A percentile compares a stretch with the other conserved stretches of the same genome.
These are phyloP conservation scores for Harringtonia aguacate DNA, from an alignment of 2,329 filamentous ascomycete species.

Conservation along the genomic window DNA sequence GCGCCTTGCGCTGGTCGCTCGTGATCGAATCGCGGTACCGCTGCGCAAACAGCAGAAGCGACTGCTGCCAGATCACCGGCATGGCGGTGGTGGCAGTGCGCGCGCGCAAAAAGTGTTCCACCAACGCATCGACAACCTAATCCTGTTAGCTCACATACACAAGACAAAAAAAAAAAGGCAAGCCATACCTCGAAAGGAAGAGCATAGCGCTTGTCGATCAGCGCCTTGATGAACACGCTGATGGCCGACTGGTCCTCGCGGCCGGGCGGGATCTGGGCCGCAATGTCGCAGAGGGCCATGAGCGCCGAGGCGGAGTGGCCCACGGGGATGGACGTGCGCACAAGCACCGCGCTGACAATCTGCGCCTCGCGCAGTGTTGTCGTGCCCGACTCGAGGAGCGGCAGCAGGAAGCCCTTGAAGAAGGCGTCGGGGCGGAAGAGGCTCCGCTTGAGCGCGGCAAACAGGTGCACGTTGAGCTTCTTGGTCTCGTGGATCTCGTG, in stretches of 20 bases:
- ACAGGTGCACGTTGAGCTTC: constrained; percentile 91
- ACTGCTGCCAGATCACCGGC: constrained; percentile 95
- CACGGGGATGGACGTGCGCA: constrained; percentile 77
- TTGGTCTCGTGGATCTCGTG: constrained; percentile 90
- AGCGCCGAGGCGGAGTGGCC: constrained; percentile 87
- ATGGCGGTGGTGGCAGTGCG: constrained; percentile 27
- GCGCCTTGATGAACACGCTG: constrained; percentile 87
- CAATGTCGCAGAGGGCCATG: constrained; percentile 87
- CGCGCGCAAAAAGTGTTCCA: constrained; percentile 75
- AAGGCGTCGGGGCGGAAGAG: constrained; percentile 92
- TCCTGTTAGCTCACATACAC: background rate
- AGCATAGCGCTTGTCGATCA: constrained; percentile 95
- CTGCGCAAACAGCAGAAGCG: constrained; percentile 82
- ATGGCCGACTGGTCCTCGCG: constrained; percentile 84
- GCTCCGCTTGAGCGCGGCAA: constrained; percentile 84
- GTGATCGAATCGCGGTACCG: constrained; percentile 92
- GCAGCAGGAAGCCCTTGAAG: constrained; percentile 91
- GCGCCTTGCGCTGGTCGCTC: constrained; percentile 77
- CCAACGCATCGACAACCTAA: constrained; percentile 85
- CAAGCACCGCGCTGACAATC: constrained; percentile 79
- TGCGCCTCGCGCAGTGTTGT: constrained; percentile 87
- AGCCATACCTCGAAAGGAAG: constrained; percentile 70
- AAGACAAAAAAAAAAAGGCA: background rate
- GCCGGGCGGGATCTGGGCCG: constrained; percentile 75
- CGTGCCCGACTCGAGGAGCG: constrained; percentile 72